Base-by-base conservation (phyloP, 139 green algal species). In the Yamagishiella unicocca region DNA sequence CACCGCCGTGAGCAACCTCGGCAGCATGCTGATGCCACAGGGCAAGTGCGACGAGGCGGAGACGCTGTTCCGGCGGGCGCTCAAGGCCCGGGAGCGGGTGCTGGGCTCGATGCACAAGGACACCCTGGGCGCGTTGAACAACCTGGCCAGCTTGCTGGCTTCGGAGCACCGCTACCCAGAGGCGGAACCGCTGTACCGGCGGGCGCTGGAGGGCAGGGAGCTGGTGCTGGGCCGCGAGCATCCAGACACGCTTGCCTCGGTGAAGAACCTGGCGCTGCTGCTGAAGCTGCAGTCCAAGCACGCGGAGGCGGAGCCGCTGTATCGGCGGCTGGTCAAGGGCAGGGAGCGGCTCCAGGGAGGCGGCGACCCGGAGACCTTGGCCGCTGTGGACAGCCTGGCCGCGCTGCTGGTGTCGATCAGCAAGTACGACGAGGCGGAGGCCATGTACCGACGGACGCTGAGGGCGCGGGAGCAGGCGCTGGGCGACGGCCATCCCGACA, bases 281-380 rank as follows among this genome's bases (percentile, higher is more conserved):
- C 50, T 84, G 2, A 37, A 55, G 35, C 21, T 38, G 25, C 76
- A 27, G 17, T 35, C 54, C 0, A 45, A 70, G n/a, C 70, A 83
- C 19, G 75, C 45, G 9, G 75, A 83, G 50, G 75, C 75, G n/a
- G 75, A 83, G 76, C n/a, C 35, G 70, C 21, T 78, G 37, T 55
- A 78, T 40, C 40, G 70, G 1, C 38, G 70, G 4, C 24, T 27
- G 27, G 29, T 78, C 2, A 9, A 55, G 40, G 70, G 21, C 17
- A 12, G 40, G 40, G 70, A 78, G 40, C 14, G 38, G 40, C 10
- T 25, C 25, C 40, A 58, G 70, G 70, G 70, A 7, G 19, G 38
- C 17, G 40, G 40, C 22, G 38, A 78, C 14, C 70, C 70, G 9
- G 40, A 54, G 9, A 33, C 70, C 17, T 27, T 78, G 25, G 37